phyloP scores from a whole-genome alignment of 179 eudicot species.

The Corrigiola litoralis region DNA sequence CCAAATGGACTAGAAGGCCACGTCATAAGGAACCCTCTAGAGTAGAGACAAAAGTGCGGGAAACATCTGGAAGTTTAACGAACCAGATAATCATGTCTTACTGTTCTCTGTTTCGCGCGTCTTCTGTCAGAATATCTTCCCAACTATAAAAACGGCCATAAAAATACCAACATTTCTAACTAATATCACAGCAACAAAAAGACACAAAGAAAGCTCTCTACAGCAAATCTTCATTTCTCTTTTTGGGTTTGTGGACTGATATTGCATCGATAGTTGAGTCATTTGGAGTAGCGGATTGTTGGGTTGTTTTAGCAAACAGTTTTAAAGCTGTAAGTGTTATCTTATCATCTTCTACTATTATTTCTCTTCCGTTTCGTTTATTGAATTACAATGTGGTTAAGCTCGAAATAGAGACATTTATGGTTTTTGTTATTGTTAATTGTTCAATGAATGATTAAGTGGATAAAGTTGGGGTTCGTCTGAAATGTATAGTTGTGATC shows the following conservation, averaged over 20 bases:
- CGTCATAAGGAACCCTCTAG: constrained; percentile 15
- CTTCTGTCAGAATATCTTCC: constrained; percentile 5
- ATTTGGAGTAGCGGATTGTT: constrained; percentile 38
- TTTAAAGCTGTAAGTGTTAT: constrained; percentile 26
- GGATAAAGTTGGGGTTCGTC: too few species aligned
- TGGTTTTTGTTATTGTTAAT: too few species aligned
- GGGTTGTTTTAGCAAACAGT: neutral
- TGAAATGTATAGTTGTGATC: too few species aligned
- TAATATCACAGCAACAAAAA: neutral
- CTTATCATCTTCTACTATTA: neutral
- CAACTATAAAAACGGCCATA: neutral
- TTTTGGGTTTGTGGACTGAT: constrained; percentile 36
- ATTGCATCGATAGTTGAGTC: constrained; percentile 19
- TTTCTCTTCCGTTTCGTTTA: too few species aligned
- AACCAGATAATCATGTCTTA: neutral
- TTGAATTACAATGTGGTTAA: too few species aligned
- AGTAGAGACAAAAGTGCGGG: constrained; percentile 17
- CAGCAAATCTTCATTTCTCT: neutral
- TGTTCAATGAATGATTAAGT: too few species aligned
- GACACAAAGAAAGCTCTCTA: neutral
- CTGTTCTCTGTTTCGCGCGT: constrained; percentile 16
- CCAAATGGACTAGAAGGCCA: constrained; percentile 19
- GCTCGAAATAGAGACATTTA: too few species aligned
- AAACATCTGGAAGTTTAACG: constrained; percentile 28
- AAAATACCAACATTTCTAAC: neutral